A percentile compares a stretch with the other conserved stretches of the same genome.
Conservation (phyloP, 2,329 filamentous ascomycete species). For the Tolypocladium sp. region DNA sequence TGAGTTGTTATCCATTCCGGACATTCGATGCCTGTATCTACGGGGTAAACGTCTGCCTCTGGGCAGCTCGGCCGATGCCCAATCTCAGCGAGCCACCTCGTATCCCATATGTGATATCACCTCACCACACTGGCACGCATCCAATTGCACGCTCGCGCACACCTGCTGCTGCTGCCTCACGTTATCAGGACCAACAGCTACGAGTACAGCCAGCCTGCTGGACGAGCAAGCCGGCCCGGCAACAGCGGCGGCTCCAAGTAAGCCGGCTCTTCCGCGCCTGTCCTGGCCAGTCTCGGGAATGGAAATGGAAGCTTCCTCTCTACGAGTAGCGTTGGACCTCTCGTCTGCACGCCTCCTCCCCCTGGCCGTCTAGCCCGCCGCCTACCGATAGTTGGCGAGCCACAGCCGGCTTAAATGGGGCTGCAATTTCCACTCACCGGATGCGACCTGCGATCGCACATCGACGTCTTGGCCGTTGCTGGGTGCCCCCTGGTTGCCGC, state of each 20-base stretch:
- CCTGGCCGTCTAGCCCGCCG: background rate
- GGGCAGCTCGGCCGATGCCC: background rate
- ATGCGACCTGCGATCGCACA: background rate
- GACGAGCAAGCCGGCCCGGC: background rate
- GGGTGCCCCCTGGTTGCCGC: background rate
- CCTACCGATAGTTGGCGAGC: constrained; percentile 3
- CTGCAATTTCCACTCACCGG: constrained; percentile 3
- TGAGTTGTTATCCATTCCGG: background rate
- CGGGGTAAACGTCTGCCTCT: background rate
- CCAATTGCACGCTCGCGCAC: background rate
- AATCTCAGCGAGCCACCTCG: background rate
- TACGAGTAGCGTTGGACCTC: background rate
- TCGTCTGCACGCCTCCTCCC: background rate
- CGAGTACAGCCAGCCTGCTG: background rate
- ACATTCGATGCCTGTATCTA: background rate
- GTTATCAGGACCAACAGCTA: background rate
- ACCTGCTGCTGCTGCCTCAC: background rate
- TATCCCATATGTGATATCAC: background rate
- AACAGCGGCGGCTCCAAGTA: background rate
- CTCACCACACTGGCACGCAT: background rate
- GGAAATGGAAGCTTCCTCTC: background rate
- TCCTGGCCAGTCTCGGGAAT: background rate
- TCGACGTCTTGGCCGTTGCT: background rate
- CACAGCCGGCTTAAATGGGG: constrained; percentile 1
- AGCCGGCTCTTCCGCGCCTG: background rate